phyloP scores from a whole-genome alignment of 2,329 filamentous ascomycete species.

The Cladosporium cucumerinum region DNA sequence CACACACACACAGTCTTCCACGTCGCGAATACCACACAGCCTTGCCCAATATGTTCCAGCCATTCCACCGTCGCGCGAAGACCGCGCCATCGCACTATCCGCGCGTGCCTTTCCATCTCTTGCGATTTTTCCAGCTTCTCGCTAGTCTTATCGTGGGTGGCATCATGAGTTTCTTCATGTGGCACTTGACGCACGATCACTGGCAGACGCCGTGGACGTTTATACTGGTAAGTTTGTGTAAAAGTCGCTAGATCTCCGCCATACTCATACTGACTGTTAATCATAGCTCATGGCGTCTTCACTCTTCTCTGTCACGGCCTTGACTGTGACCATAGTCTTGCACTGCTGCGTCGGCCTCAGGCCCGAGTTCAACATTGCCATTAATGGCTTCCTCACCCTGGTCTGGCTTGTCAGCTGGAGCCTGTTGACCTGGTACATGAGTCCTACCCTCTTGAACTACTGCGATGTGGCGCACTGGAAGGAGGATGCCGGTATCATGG shows the following conservation, averaged over 20 bases:
- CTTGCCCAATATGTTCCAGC: slow-evolving; percentile 10
- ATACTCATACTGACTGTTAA: background rate
- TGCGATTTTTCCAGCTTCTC: slow-evolving; percentile 42
- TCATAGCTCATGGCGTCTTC: slow-evolving; percentile 51
- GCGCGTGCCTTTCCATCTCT: slow-evolving; percentile 41
- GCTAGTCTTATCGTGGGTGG: slow-evolving; percentile 49
- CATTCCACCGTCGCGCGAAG: slow-evolving; percentile 25
- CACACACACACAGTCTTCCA: background rate
- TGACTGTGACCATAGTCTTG: slow-evolving; percentile 48
- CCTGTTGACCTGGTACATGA: slow-evolving; percentile 54
- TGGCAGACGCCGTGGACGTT: slow-evolving; percentile 59
- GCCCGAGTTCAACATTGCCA: slow-evolving; percentile 48
- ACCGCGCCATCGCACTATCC: slow-evolving; percentile 45
- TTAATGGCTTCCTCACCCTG: slow-evolving; percentile 48
- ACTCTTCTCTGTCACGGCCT: slow-evolving; percentile 50
- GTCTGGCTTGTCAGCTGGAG: slow-evolving; percentile 53
- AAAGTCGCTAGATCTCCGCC: too few species aligned
- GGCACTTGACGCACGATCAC: slow-evolving; percentile 50
- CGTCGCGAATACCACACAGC: background rate
- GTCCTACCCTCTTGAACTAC: slow-evolving; percentile 50
- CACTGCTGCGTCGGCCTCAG: slow-evolving; percentile 53
- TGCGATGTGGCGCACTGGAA: slow-evolving; percentile 53
- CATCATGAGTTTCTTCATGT: slow-evolving; percentile 56
- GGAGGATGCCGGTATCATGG: slow-evolving; percentile 52
- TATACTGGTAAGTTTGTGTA: slow-evolving; percentile 54